A percentile compares a stretch with the other conserved stretches of the same genome.
These are phyloP conservation scores for Microdochium bolleyi DNA, from an alignment of 2,329 filamentous ascomycete genomes.

Conservation along the genomic window DNA sequence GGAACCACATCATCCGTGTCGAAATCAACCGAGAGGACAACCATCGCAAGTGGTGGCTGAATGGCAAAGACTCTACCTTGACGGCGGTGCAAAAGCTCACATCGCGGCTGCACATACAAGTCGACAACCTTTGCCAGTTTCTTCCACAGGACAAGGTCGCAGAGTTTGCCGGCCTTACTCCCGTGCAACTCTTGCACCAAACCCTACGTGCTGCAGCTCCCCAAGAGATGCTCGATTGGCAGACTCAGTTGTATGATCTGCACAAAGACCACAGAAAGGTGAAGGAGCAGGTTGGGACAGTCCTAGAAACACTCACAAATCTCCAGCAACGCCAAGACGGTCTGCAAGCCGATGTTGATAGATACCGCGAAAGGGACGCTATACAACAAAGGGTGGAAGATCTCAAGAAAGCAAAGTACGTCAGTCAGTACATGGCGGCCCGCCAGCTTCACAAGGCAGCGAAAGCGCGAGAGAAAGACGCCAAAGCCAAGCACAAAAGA, in stretches of 20 bases:
- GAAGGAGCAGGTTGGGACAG: slow-evolving; percentile 46
- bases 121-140: slow-evolving; percentile 97
- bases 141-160: slow-evolving; percentile 92
- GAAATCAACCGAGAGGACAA: slow-evolving; percentile 78
- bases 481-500: slow-evolving; percentile 46
- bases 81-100: slow-evolving; percentile 62
- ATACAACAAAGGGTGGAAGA: slow-evolving; percentile 57
- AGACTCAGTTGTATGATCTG: slow-evolving; percentile 64
- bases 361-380: slow-evolving; percentile 66
- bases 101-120: slow-evolving; percentile 74
- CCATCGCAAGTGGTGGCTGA: slow-evolving; percentile 68
- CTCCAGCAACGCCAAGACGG: slow-evolving; percentile 66
- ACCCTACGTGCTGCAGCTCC: slow-evolving; percentile 86
- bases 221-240: slow-evolving; percentile 70
- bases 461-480: slow-evolving; percentile 46
- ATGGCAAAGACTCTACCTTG: slow-evolving; percentile 54
- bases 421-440: slow-evolving; percentile 56
- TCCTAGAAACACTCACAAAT: slow-evolving; percentile 55
- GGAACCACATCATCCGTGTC: slow-evolving; percentile 68
- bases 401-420: slow-evolving; percentile 56
- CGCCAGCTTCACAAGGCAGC: slow-evolving; percentile 37
- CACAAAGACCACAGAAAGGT: slow-evolving; percentile 61
- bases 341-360: slow-evolving; percentile 75
- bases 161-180: slow-evolving; percentile 79
- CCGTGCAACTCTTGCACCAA: slow-evolving; percentile 73